phyloP scores from a whole-genome alignment of 441 rosid genomes.

The Corymbia citriodora region DNA sequence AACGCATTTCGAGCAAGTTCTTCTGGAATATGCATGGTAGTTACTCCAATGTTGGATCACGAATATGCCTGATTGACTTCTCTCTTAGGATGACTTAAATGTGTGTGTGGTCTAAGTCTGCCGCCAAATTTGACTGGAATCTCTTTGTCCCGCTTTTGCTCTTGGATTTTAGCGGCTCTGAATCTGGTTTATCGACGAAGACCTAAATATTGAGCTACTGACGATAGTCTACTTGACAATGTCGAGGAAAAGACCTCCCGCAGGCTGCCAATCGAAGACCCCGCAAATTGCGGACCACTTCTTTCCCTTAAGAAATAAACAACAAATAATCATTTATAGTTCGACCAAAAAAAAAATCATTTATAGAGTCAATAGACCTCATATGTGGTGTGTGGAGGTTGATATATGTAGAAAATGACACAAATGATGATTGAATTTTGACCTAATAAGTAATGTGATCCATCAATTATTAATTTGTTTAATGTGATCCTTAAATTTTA shows the following conservation, averaged over 20 bases:
- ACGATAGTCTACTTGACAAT: background rate
- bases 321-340: background rate
- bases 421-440: no score
- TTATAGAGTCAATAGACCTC: background rate
- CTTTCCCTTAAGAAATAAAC: background rate
- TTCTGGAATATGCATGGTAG: background rate
- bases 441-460: no score
- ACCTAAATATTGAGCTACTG: background rate
- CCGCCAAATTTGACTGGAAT: background rate
- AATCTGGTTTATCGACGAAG: background rate
- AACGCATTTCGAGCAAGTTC: background rate
- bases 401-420: no score
- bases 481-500: no score
- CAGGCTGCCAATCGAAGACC: background rate
- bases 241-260: background rate
- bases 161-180: background rate
- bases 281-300: background rate
- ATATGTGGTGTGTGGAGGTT: background rate
- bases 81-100: background rate
- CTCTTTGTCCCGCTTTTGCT: background rate
- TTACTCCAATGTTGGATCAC: background rate
- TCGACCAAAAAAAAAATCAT: background rate
- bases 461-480: no score
- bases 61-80: background rate
- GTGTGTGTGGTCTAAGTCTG: background rate